Evolutionary conservation across 2,329 filamentous ascomycete genomes (phyloP), one percentile per base, ranked within the genome.

Genomic region (Colletotrichum tabaci): DNA sequence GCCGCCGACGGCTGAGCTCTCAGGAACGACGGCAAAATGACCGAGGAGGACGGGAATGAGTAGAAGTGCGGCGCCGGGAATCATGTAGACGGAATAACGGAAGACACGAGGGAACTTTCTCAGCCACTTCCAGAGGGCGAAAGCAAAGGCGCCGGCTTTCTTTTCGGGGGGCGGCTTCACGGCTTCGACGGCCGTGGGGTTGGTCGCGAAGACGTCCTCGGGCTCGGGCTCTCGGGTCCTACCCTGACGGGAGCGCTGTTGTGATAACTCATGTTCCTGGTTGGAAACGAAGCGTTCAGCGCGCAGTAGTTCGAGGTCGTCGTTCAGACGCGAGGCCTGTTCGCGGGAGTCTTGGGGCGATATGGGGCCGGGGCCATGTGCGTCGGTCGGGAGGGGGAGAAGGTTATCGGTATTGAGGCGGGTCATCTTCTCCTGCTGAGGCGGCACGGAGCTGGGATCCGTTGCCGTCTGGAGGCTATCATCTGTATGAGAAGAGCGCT

Each of bases 1-100:
- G 2, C 87, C 87, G 8, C 87, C 88, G 15, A 88, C 90, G 2
- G 92, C 79, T 15, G 82, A 78, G n/a, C 79, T 77, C 5, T 79
- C 74, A 2, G 81, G 69, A n/a, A 81, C 75, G 35, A 83, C 79
- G n/a, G 78, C 83, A 40, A 82, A 81, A 16, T 78, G 77, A 30
- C 84, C 86, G 49, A 86, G 77, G 8, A 88, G 77, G 10, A 87
- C 80, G 1, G 86, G 86, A 9, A 86, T 81, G 18, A 87, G 75
- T 12, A 88, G 80, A 12, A 87, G 60, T 18, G 80, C 77, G 9
- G 80, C 86, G 3, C 84, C 82, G 0, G 86, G 86, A 8, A 87
- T 77, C 38, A 87, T 77, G 72, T 88, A 88, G 49, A 87, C 75
- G 46, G 86, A 74, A 72, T 88, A 88, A 50, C 86, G 83, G 63